Evolutionary conservation across 1,284 basidiomycete species (phyloP).

Genomic region (Earliella scabrosa): DNA sequence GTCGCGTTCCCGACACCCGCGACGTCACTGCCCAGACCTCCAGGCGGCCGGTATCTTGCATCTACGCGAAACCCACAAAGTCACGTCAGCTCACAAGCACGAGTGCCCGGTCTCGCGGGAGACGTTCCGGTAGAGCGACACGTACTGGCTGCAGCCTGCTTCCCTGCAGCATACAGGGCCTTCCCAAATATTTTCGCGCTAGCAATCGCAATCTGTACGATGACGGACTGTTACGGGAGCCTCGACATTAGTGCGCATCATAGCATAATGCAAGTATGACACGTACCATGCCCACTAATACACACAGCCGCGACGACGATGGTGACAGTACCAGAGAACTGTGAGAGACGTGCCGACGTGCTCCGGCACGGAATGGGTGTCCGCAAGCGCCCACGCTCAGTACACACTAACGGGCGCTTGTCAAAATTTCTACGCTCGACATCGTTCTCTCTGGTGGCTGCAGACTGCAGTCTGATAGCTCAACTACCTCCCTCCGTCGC

Average conservation of each 20-base stretch:
- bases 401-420: constrained; percentile 13
- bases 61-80: constrained; percentile 39
- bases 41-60: constrained; percentile 79
- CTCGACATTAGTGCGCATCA: too few relatives aligned
- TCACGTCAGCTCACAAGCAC: not conserved
- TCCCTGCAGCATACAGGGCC: constrained; percentile 89
- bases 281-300: constrained; percentile 21
- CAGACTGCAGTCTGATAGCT: not conserved
- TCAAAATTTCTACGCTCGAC: constrained; percentile 23
- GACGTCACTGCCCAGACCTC: constrained; percentile 60
- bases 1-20: constrained; percentile 76
- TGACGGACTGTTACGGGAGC: too few relatives aligned
- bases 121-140: too few relatives aligned
- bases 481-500: too few relatives aligned
- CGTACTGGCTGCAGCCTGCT: constrained; percentile 93
- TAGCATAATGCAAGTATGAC: too few relatives aligned
- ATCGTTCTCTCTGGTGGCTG: not conserved
- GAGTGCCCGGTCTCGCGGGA: too few relatives aligned
- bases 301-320: constrained; percentile 15
- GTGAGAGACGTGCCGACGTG: constrained; percentile 21
- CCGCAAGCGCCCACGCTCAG: constrained; percentile 2
- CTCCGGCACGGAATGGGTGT: constrained; percentile 12
- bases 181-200: constrained; percentile 89
- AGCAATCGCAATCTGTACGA: constrained; percentile 84
- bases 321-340: constrained; percentile 23